A percentile compares a stretch with the other conserved stretches of the same genome.
These are phyloP conservation scores for Arachis monticola DNA, from an alignment of 331 rosid genomes.

Conservation along the genomic window DNA sequence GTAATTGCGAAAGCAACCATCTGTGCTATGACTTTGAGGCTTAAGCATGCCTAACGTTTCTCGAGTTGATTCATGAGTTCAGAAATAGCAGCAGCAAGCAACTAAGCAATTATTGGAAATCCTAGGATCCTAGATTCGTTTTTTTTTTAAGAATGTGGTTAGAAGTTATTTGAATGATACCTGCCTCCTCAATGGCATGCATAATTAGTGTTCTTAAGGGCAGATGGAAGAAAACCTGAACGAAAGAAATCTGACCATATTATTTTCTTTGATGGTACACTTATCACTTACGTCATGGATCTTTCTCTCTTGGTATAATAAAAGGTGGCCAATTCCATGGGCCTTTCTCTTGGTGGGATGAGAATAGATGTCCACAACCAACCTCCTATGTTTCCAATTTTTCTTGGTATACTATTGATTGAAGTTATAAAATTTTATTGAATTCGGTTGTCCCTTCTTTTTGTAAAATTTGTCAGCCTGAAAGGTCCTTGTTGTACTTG, in stretches of 20 bases:
- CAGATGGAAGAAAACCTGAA: neutral
- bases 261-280: no score
- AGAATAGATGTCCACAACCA: no score
- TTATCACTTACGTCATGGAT: neutral
- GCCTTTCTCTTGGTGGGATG: no score
- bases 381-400: no score
- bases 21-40: neutral
- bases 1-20: neutral
- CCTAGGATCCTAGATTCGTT: neutral
- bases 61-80: neutral
- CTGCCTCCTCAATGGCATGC: neutral
- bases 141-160: neutral
- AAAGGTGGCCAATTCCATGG: no score
- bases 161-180: neutral
- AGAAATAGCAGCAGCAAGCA: neutral
- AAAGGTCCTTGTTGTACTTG: constrained; percentile 14
- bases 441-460: constrained; percentile 13
- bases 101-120: neutral
- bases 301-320: neutral
- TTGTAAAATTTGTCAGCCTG: constrained; percentile 5
- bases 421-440: neutral
- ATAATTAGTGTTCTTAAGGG: neutral
- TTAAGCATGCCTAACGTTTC: neutral
- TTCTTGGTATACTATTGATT: neutral
- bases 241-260: neutral